phyloP scores from a whole-genome alignment of 176 grass and related monocot genomes.

The Dendrocalamus sinicus region DNA sequence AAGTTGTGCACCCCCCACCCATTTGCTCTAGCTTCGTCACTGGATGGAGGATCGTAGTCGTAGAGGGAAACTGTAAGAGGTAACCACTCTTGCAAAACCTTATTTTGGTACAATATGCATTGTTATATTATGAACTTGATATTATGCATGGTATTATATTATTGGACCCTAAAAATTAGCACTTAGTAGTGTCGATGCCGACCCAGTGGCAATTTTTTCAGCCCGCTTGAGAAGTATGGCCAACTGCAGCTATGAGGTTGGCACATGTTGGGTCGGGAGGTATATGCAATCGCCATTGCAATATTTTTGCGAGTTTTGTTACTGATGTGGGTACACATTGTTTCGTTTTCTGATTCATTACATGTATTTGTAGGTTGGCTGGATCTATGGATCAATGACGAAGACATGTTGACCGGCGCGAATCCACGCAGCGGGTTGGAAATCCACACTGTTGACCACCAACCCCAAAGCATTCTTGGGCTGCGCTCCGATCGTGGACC shows the following conservation, averaged over 20 bases:
- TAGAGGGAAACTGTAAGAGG: too few species aligned
- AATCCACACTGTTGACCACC: background rate
- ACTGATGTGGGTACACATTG: background rate
- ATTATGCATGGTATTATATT: too few species aligned
- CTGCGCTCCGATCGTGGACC: constrained; percentile 33
- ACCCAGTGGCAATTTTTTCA: too few species aligned
- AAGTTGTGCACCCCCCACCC: too few species aligned
- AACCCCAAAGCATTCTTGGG: background rate
- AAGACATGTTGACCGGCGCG: constrained; percentile 46
- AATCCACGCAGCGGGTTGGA: constrained; percentile 31
- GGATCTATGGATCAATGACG: constrained; percentile 55
- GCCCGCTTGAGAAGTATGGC: too few species aligned
- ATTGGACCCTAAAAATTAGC: too few species aligned
- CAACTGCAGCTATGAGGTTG: constrained; percentile 27
- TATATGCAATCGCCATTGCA: background rate
- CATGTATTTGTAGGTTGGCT: constrained; percentile 33
- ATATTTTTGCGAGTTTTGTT: constrained; percentile 1
- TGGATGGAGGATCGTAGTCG: too few species aligned
- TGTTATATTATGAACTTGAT: too few species aligned
- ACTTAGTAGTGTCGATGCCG: too few species aligned
- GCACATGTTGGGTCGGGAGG: constrained; percentile 46
- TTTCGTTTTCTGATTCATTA: background rate
- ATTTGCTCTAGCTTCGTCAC: too few species aligned
- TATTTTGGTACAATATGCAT: too few species aligned
- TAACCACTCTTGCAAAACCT: too few species aligned